Conservation (phyloP, 208 protist species). For the Novymonas esmeraldas region DNA sequence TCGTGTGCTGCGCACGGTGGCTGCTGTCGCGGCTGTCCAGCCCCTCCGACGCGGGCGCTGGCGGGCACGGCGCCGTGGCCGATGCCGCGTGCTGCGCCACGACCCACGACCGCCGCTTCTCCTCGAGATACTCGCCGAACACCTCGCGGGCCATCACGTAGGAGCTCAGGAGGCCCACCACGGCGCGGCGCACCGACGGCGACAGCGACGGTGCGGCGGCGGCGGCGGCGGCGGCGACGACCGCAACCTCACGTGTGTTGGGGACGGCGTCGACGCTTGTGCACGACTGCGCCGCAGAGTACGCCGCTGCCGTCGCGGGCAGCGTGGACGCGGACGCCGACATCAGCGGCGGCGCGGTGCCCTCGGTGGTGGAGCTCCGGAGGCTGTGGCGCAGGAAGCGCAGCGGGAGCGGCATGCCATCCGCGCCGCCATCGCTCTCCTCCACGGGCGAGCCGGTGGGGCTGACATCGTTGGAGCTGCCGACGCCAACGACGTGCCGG, state of each 20-base stretch:
- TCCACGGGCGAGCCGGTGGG: too few relatives aligned
- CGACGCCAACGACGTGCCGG: neutral
- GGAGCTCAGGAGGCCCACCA: conserved; percentile 21
- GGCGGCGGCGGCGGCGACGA: too few relatives aligned
- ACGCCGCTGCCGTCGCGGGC: neutral
- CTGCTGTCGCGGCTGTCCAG: too few relatives aligned
- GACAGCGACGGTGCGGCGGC: conserved; percentile 6
- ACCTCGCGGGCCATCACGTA: conserved; percentile 30
- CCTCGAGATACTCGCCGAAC: conserved; percentile 13
- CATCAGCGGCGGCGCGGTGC: neutral
- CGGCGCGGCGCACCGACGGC: conserved; percentile 9
- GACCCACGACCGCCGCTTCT: conserved; percentile 1
- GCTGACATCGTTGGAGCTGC: neutral
- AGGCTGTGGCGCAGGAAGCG: neutral
- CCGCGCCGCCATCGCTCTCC: neutral
- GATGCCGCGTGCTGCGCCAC: neutral
- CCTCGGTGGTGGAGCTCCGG: conserved; percentile 16
- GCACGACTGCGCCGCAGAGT: neutral
- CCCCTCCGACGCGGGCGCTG: too few relatives aligned
- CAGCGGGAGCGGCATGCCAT: conserved; percentile 1
- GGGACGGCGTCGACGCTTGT: too few relatives aligned
- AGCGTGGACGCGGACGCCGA: neutral
- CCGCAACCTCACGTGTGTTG: too few relatives aligned
- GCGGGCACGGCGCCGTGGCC: neutral
- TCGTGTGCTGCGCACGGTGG: too few relatives aligned